Percentiles rank a stretch among this genome's conserved stretches.
phyloP scores from a whole-genome alignment of 2,329 filamentous ascomycete genomes.

The Trichoderma aggressivum region DNA sequence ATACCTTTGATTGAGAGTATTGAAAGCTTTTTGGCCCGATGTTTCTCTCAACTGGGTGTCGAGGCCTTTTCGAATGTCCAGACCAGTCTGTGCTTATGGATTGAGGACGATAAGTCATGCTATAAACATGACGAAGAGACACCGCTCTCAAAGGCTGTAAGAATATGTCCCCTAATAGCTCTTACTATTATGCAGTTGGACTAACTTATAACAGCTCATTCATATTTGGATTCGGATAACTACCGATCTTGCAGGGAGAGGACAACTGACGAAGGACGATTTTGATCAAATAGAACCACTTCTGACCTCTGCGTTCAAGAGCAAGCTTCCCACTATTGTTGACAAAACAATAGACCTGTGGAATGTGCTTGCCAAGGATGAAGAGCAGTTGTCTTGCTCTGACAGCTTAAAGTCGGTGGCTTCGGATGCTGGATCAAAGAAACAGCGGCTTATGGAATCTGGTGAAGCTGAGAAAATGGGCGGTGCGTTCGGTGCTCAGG shows the following conservation, averaged over 20 bases:
- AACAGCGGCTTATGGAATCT: slow-evolving; percentile 43
- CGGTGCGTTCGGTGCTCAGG: slow-evolving; percentile 39
- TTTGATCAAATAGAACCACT: slow-evolving; percentile 53
- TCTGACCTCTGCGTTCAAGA: slow-evolving; percentile 55
- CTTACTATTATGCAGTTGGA: background rate
- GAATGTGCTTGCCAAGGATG: slow-evolving; percentile 66
- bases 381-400: slow-evolving; percentile 61
- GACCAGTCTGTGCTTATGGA: slow-evolving; percentile 58
- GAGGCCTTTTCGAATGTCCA: slow-evolving; percentile 60
- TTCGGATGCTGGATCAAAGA: slow-evolving; percentile 53
- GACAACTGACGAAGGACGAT: slow-evolving; percentile 40
- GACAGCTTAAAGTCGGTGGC: slow-evolving; percentile 60
- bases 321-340: slow-evolving; percentile 54
- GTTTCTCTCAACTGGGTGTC: slow-evolving; percentile 48
- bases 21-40: slow-evolving; percentile 49
- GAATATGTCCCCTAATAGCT: slow-evolving; percentile 21
- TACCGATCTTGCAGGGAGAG: slow-evolving; percentile 34
- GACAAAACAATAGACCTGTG: slow-evolving; percentile 55
- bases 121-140: slow-evolving; percentile 42
- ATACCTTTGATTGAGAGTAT: slow-evolving; percentile 52
- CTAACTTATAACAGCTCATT: slow-evolving; percentile 42
- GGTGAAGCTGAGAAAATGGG: slow-evolving; percentile 42
- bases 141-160: slow-evolving; percentile 44
- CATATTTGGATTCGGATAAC: slow-evolving; percentile 51
- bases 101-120: slow-evolving; percentile 53